phyloP scores from a whole-genome alignment of 192 early-diverging fungal species.

The Radiomyces spectabilis region DNA sequence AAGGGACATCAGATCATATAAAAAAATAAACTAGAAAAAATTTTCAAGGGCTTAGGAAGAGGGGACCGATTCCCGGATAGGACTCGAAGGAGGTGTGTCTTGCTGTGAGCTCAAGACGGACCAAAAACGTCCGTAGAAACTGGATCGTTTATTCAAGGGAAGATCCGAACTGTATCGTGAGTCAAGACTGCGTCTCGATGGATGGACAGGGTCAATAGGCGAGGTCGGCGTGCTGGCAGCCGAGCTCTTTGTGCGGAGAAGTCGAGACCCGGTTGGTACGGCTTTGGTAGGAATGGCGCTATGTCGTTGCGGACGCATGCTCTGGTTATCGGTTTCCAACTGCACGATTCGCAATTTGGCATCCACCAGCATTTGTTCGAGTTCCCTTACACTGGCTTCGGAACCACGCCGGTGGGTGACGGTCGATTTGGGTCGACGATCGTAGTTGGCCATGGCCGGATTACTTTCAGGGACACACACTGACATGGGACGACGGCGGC shows the following conservation, averaged over 20 bases:
- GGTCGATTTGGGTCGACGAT: no score
- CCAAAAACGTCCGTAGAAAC: slow-evolving; percentile 16
- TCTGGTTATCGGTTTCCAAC: slow-evolving; percentile 13
- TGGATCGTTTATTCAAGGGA: slow-evolving; percentile 7
- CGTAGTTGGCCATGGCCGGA: no score
- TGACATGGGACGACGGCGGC: background rate
- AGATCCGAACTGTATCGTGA: background rate
- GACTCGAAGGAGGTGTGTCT: slow-evolving; percentile 3
- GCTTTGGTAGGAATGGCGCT: background rate
- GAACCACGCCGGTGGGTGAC: no score
- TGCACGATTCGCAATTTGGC: slow-evolving; percentile 18
- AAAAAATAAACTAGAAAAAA: no score
- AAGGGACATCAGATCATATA: no score
- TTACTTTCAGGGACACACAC: background rate
- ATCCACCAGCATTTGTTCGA: slow-evolving; percentile 20
- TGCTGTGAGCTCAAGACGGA: slow-evolving; percentile 5
- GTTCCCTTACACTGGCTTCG: slow-evolving; percentile 4
- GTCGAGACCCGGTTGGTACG: background rate
- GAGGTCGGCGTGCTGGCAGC: background rate
- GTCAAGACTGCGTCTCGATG: slow-evolving; percentile 5
- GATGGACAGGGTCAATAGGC: background rate
- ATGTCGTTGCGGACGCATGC: no score
- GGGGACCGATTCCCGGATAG: no score
- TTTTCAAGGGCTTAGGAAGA: no score
- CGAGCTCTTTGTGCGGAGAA: background rate